These are phyloP conservation scores for Massariosphaeria phaeospora DNA, from an alignment of 495 filamentous ascomycete species.

Conservation along the genomic window DNA sequence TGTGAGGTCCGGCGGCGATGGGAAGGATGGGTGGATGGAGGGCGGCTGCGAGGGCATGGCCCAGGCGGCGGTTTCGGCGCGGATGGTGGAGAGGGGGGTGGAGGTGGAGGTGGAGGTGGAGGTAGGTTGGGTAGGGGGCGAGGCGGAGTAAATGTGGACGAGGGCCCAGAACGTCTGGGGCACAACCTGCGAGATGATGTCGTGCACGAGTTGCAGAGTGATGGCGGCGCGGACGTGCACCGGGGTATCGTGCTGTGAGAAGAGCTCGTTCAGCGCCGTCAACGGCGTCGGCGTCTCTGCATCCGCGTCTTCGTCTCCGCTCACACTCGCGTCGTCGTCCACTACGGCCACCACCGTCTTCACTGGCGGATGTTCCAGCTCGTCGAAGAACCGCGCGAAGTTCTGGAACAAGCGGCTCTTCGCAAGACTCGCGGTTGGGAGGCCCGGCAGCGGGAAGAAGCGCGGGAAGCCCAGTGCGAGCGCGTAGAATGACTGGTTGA, in stretches of 20 bases:
- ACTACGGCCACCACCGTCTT: conserved; percentile 18
- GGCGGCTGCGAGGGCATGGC: conserved; percentile 45
- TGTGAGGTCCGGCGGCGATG: conserved; percentile 41
- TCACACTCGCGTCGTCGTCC: conserved; percentile 19
- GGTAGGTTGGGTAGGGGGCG: background rate
- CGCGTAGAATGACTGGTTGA: conserved; percentile 51
- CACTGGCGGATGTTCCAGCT: conserved; percentile 25
- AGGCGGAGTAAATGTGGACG: conserved; percentile 47
- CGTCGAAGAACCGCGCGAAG: conserved; percentile 47
- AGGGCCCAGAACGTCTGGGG: conserved; percentile 55
- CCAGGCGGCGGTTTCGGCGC: conserved; percentile 50
- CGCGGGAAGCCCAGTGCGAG: conserved; percentile 51
- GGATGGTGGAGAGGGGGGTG: conserved; percentile 44
- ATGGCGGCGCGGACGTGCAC: conserved; percentile 28
- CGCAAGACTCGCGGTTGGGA: conserved; percentile 51
- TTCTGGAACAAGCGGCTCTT: conserved; percentile 48
- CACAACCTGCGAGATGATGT: conserved; percentile 49
- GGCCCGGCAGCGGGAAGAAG: conserved; percentile 48
- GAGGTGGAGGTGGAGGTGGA: background rate
- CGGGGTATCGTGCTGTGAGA: conserved; percentile 15
- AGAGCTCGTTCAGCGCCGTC: conserved; percentile 15
- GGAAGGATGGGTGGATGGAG: conserved; percentile 51
- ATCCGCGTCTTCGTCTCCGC: conserved; percentile 23
- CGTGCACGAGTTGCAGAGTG: conserved; percentile 47
- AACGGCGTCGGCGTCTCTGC: conserved; percentile 24